These are phyloP conservation scores for Macrophomina tecta DNA, from an alignment of 2,329 filamentous ascomycete genomes.

Conservation along the genomic window DNA sequence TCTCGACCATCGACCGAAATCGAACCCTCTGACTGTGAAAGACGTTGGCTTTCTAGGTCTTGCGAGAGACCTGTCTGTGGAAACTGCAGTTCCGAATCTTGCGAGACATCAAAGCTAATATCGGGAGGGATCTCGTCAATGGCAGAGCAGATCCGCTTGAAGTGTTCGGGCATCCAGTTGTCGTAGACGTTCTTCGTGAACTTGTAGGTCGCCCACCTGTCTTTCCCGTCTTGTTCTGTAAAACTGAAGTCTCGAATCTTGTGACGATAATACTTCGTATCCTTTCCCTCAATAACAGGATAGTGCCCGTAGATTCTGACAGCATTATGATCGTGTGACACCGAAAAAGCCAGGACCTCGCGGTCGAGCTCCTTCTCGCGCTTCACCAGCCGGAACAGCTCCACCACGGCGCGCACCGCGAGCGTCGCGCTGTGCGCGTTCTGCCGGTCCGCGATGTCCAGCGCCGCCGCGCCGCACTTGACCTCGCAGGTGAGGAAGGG, in stretches of 20 bases:
- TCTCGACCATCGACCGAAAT: not conserved
- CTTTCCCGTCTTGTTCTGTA: constrained; percentile 8
- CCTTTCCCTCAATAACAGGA: constrained; percentile 25
- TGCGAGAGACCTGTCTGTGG: not conserved
- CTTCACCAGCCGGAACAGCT: constrained; percentile 9
- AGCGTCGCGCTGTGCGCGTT: constrained; percentile 32
- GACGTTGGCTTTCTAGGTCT: not conserved
- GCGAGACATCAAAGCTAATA: not conserved
- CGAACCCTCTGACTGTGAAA: constrained; percentile 6
- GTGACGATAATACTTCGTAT: constrained; percentile 28
- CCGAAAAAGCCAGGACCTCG: not conserved
- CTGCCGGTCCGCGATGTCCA: constrained; percentile 35
- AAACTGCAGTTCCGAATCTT: constrained; percentile 11
- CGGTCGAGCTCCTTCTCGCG: constrained; percentile 3
- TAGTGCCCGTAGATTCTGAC: constrained; percentile 29
- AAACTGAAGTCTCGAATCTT: constrained; percentile 13
- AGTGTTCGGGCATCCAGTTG: constrained; percentile 30
- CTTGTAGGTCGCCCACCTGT: constrained; percentile 31
- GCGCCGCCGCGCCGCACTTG: constrained; percentile 31
- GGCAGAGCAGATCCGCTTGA: constrained; percentile 29
- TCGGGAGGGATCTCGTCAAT: constrained; percentile 28
- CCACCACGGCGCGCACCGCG: constrained; percentile 8
- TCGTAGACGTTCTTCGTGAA: constrained; percentile 24
- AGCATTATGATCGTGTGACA: constrained; percentile 16
- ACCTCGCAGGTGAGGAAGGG: constrained; percentile 35